Percentiles rank a stretch among this genome's conserved stretches.
phyloP scores from a whole-genome alignment of 202 grass and related monocot species.

The Alloteropsis angusta region DNA sequence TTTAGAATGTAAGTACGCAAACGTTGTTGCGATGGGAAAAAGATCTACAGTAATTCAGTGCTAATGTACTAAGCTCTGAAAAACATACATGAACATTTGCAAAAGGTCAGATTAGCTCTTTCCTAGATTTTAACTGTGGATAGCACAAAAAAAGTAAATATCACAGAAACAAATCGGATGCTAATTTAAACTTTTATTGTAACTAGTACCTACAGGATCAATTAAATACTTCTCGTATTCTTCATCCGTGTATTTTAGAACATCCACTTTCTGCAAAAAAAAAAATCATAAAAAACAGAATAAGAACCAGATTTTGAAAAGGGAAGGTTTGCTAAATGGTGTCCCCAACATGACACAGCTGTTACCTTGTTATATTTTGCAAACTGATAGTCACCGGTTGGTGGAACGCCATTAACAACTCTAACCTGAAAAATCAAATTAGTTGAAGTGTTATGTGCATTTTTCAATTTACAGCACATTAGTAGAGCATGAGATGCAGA shows the following conservation, averaged over 20 bases:
- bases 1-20: neutral
- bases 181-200: neutral
- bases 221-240: slow-evolving; percentile 93
- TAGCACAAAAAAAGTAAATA: neutral
- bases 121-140: neutral
- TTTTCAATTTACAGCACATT: slow-evolving; percentile 6
- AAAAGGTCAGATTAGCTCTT: neutral
- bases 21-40: neutral
- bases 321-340: slow-evolving; percentile 3
- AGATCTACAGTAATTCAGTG: neutral
- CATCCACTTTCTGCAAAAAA: slow-evolving; percentile 75
- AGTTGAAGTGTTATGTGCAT: neutral
- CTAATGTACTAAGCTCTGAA: neutral
- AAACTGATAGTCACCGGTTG: slow-evolving; percentile 88
- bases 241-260: slow-evolving; percentile 78
- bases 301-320: neutral
- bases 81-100: neutral
- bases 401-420: slow-evolving; percentile 77
- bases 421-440: slow-evolving; percentile 51
- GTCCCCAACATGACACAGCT: slow-evolving; percentile 8
- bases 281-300: slow-evolving; percentile 1
- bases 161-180: neutral
- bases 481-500: slow-evolving; percentile 34
- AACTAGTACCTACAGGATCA: slow-evolving; percentile 91
- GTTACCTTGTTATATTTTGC: slow-evolving; percentile 91